These are phyloP conservation scores for Thermothelomyces thermophilus DNA, from an alignment of 2,329 filamentous ascomycete genomes.

Conservation along the genomic window DNA sequence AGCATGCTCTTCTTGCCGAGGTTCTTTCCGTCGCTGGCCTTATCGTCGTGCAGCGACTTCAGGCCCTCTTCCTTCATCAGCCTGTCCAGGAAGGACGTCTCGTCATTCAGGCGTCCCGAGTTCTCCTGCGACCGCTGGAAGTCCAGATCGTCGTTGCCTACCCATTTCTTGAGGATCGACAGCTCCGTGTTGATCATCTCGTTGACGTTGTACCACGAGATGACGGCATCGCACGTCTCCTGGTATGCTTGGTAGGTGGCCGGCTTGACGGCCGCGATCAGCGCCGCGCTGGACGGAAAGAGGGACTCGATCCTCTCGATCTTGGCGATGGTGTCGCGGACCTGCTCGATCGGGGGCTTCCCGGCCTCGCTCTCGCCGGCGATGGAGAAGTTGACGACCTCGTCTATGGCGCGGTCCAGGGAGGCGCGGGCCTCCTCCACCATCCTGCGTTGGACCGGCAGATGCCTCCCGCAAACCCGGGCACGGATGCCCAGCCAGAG, in stretches of 20 bases:
- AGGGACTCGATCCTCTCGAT: slow-evolving; percentile 83
- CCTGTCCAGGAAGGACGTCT: slow-evolving; percentile 88
- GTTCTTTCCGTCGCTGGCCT: slow-evolving; percentile 35
- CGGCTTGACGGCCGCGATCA: slow-evolving; percentile 68
- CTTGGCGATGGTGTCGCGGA: slow-evolving; percentile 80
- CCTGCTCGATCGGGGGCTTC: slow-evolving; percentile 80
- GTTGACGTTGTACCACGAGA: slow-evolving; percentile 96
- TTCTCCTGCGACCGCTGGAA: slow-evolving; percentile 70
- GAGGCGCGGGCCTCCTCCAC: slow-evolving; percentile 75
- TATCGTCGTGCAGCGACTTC: slow-evolving; percentile 79
- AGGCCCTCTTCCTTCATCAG: slow-evolving; percentile 93
- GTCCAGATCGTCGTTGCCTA: slow-evolving; percentile 91
- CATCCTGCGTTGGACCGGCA: slow-evolving; percentile 78
- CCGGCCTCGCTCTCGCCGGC: slow-evolving; percentile 89
- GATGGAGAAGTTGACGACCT: slow-evolving; percentile 88
- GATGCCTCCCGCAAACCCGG: slow-evolving; percentile 72
- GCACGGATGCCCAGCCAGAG: slow-evolving; percentile 87
- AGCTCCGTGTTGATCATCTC: slow-evolving; percentile 94
- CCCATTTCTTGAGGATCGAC: slow-evolving; percentile 87
- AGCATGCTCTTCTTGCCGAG: slow-evolving; percentile 67
- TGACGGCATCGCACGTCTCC: slow-evolving; percentile 79
- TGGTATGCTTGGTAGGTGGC: slow-evolving; percentile 71
- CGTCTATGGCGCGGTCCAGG: slow-evolving; percentile 71
- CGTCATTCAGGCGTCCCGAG: slow-evolving; percentile 73
- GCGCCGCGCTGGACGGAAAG: slow-evolving; percentile 71